Evolutionary conservation across 495 filamentous ascomycete genomes (phyloP).

Genomic region (Daldinia decipiens): DNA sequence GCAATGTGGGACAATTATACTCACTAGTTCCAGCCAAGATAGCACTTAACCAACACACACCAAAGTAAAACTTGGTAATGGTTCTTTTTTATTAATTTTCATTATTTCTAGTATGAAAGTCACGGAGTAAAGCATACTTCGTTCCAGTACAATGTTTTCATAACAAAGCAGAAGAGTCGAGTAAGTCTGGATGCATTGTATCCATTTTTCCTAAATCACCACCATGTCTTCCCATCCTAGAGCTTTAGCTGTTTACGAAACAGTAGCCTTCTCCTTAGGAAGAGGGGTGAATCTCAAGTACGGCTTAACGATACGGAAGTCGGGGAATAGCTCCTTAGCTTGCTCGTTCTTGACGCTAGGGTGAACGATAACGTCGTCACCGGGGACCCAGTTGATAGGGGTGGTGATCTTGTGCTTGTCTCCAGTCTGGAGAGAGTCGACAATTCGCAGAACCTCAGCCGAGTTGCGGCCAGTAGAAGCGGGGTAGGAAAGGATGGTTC

Average conservation of each 20-base stretch:
- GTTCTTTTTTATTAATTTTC: background rate
- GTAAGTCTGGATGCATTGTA: background rate
- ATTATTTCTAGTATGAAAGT: conserved; percentile 1
- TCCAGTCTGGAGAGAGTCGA: conserved; percentile 96
- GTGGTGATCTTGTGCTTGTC: conserved; percentile 96
- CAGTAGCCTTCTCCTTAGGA: conserved; percentile 58
- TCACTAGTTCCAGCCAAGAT: background rate
- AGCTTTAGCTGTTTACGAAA: conserved; percentile 18
- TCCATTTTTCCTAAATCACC: background rate
- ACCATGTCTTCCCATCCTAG: background rate
- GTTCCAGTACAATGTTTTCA: background rate
- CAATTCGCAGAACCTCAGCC: conserved; percentile 91
- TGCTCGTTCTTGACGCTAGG: conserved; percentile 86
- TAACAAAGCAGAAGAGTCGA: background rate
- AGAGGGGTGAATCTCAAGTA: conserved; percentile 80
- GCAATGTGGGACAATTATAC: background rate
- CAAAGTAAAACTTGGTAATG: background rate
- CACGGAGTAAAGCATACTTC: background rate
- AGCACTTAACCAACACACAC: background rate
- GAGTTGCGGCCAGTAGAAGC: conserved; percentile 97
- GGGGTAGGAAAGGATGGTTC: conserved; percentile 94
- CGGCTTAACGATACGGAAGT: conserved; percentile 93
- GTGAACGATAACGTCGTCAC: conserved; percentile 96
- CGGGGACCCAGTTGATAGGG: conserved; percentile 90
- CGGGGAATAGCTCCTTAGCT: conserved; percentile 89